These are phyloP conservation scores for Lipomyces japonicus DNA, from an alignment of 805 yeast species.

Conservation along the genomic window DNA sequence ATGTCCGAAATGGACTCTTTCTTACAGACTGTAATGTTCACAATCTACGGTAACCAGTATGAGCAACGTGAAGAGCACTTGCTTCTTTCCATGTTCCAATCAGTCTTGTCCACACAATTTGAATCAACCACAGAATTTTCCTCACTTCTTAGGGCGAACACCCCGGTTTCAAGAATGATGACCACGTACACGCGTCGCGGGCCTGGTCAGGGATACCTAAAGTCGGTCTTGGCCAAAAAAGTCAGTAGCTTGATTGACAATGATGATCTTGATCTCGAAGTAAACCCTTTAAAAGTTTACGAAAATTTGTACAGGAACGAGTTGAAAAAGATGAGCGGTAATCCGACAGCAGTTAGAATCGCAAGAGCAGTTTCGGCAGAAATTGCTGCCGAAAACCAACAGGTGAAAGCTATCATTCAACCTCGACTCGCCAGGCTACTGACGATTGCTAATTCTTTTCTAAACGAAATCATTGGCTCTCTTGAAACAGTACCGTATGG, in stretches of 20 bases:
- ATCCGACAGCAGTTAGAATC: slow-evolving; percentile 13
- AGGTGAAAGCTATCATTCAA: slow-evolving; percentile 32
- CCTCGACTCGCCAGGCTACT: slow-evolving; percentile 33
- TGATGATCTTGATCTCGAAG: slow-evolving; percentile 34
- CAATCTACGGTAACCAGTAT: slow-evolving; percentile 43
- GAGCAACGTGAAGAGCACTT: slow-evolving; percentile 43
- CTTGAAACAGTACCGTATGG: slow-evolving; percentile 62
- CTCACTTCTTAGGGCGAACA: slow-evolving; percentile 40
- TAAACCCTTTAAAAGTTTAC: slow-evolving; percentile 38
- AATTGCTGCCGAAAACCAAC: slow-evolving; percentile 35
- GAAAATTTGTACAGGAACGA: slow-evolving; percentile 29
- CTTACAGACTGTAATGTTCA: slow-evolving; percentile 42
- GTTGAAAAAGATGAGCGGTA: neutral
- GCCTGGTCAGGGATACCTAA: slow-evolving; percentile 40
- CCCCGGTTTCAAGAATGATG: slow-evolving; percentile 43
- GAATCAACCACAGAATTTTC: slow-evolving; percentile 38
- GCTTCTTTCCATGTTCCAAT: slow-evolving; percentile 40
- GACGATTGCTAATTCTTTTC: slow-evolving; percentile 31
- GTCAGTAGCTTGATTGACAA: slow-evolving; percentile 34
- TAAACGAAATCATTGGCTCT: slow-evolving; percentile 57
- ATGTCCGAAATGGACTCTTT: slow-evolving; percentile 41
- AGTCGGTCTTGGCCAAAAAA: slow-evolving; percentile 34
- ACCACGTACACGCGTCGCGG: slow-evolving; percentile 42
- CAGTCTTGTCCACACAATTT: slow-evolving; percentile 39
- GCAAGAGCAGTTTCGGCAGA: slow-evolving; percentile 32